Conservation (phyloP, 805 yeast species). For the Lipomyces mesembrius region DNA sequence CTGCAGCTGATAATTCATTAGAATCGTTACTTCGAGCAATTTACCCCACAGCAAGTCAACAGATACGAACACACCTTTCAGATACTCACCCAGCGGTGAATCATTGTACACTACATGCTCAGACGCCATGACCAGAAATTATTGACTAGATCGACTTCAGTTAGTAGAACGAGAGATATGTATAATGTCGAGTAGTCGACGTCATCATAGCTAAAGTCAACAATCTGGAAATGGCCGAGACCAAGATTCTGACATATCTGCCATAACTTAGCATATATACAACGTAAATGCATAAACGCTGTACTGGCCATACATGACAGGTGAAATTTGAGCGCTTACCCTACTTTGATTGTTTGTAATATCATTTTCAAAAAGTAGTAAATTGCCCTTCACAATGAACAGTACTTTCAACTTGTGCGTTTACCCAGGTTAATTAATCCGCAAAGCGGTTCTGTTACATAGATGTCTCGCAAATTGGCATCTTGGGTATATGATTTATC, state of each 20-base stretch:
- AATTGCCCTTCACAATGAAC: no score
- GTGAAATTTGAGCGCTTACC: no score
- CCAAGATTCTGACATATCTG: not conserved
- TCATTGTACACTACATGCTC: constrained; percentile 28
- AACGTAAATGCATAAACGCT: no score
- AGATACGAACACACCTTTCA: constrained; percentile 18
- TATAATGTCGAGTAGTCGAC: not conserved
- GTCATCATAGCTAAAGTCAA: not conserved
- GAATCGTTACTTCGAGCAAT: not conserved
- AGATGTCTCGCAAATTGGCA: not conserved
- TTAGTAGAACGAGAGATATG: not conserved
- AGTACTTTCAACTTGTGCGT: not conserved
- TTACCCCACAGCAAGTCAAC: not conserved
- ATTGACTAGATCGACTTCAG: not conserved
- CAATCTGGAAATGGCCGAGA: not conserved
- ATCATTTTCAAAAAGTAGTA: no score
- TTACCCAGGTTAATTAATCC: not conserved
- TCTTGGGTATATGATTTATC: not conserved
- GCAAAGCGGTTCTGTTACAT: not conserved
- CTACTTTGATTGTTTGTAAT: no score
- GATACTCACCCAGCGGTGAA: constrained; percentile 33
- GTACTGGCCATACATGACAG: no score
- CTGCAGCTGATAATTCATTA: constrained; percentile 15
- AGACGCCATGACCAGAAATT: constrained; percentile 20
- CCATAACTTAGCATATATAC: not conserved